A percentile compares a stretch with the other conserved stretches of the same genome.
Evolutionary conservation across 2,329 filamentous ascomycete species (phyloP).

Genomic region (Gaeumannomyces sp.): DNA sequence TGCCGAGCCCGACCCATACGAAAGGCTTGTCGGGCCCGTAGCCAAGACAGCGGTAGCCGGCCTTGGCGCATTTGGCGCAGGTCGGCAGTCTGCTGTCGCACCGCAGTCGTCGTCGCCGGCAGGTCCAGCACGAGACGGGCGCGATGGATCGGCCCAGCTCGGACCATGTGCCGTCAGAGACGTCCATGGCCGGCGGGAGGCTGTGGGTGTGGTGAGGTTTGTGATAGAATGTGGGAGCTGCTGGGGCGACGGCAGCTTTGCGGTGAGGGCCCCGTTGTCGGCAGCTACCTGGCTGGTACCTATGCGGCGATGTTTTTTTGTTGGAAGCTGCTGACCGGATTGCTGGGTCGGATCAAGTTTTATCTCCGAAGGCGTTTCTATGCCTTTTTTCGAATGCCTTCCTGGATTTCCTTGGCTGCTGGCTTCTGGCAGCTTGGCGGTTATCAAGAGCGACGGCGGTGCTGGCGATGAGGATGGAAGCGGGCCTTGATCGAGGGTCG

Average conservation of each 20-base stretch:
- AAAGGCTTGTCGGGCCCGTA: slow-evolving; percentile 12
- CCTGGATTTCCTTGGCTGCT: too few relatives aligned
- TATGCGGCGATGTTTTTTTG: too few relatives aligned
- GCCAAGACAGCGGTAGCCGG: slow-evolving; percentile 10
- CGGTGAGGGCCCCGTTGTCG: too few relatives aligned
- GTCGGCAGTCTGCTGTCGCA: slow-evolving; percentile 13
- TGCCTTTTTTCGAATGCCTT: too few relatives aligned
- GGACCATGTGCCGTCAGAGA: slow-evolving; percentile 6
- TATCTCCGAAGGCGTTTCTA: too few relatives aligned
- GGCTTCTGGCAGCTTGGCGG: too few relatives aligned
- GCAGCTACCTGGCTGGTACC: too few relatives aligned
- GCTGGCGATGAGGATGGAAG: too few relatives aligned
- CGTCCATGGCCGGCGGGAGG: neutral
- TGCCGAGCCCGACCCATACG: slow-evolving; percentile 12
- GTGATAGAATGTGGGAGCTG: neutral
- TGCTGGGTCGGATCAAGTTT: too few relatives aligned
- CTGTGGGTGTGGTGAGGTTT: neutral
- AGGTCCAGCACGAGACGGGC: slow-evolving; percentile 13
- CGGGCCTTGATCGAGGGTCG: too few relatives aligned
- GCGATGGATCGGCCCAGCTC: slow-evolving; percentile 6
- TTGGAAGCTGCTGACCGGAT: too few relatives aligned
- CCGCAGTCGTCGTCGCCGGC: slow-evolving; percentile 13
- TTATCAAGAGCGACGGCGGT: too few relatives aligned
- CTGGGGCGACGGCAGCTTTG: neutral
- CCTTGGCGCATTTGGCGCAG: slow-evolving; percentile 13